Evolutionary conservation across 129 eudicot species (phyloP), one percentile per base, ranked within the genome.

Genomic region (Pulicaria dysenterica): DNA sequence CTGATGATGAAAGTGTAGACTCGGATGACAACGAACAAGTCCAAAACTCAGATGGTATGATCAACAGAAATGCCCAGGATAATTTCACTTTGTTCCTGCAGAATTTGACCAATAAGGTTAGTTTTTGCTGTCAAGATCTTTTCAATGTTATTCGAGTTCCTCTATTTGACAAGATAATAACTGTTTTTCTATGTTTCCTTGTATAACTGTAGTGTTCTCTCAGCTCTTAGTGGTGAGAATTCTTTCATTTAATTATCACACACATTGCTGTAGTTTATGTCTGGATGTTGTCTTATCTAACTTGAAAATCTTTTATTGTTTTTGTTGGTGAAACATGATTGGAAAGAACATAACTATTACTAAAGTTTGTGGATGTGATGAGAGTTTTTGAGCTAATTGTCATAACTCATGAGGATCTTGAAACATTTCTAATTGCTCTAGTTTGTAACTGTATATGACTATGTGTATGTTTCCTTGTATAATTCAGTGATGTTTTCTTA

Each of bases 71-170:
- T 70, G 71, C 58, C 5, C 81, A 70, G 56, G 81, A 72, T 61
- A 61, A 70, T 70, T 77, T 77, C 41, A 45, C 81, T 68, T 77
- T 47, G 41, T 77, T 77, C 64, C n/a, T 77, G 16, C 72, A 77
- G 47, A 62, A 61, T 44, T 77, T 77, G 76, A 69, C 77, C 17
- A 70, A 77, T 60, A 77, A 77, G 81, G 81, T 77, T 34, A 77
- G 81, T 61, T 77, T 42, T 19, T 58, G 19, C 66, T 60, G 16
- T 38, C 36, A 58, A 38, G 39, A 38, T 39, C 5, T 12, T 19
- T 7, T 40, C 9, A 34, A 5, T 50, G 39, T 2, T 75, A 55
- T 73, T 60, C 54, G 31, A 31, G 46, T 56, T 57, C 13, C 24
- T 8, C 34, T 45, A 58, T 15, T 5, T 60, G 61, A 37, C 39